Evolutionary conservation across 78 protist genomes (phyloP).

Genomic region (Cavenderia fasciculata): DNA sequence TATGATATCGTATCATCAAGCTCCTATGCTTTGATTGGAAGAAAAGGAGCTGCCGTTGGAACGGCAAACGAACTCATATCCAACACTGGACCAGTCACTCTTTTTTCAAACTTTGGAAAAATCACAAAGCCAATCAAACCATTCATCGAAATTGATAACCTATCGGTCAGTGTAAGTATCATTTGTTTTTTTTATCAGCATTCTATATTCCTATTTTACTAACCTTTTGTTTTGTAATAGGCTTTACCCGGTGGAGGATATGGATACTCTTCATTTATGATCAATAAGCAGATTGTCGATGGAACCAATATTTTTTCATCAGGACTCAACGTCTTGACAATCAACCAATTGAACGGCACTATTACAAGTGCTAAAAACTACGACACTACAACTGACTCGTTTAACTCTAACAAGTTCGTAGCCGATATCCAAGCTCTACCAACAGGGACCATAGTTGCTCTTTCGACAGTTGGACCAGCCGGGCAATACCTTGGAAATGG

Average conservation of each 20-base stretch:
- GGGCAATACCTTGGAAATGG: not conserved
- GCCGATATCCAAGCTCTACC: not conserved
- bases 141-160: not conserved
- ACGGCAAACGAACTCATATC: not conserved
- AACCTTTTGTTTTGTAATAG: too few species aligned
- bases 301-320: not conserved
- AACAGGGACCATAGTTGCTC: not conserved
- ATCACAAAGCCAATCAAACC: not conserved
- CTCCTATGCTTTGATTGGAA: not conserved
- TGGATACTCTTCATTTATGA: too few species aligned
- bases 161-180: not conserved
- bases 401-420: not conserved
- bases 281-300: not conserved
- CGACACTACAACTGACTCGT: not conserved
- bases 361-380: not conserved
- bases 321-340: not conserved
- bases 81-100: not conserved
- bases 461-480: not conserved
- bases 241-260: too few species aligned
- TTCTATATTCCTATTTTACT: too few species aligned
- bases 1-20: not conserved
- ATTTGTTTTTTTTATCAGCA: too few species aligned
- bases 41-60: not conserved
- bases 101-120: not conserved
- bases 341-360: not conserved